Evolutionary conservation across 805 yeast species (phyloP).

Genomic region (Candida methanosorbosa): DNA sequence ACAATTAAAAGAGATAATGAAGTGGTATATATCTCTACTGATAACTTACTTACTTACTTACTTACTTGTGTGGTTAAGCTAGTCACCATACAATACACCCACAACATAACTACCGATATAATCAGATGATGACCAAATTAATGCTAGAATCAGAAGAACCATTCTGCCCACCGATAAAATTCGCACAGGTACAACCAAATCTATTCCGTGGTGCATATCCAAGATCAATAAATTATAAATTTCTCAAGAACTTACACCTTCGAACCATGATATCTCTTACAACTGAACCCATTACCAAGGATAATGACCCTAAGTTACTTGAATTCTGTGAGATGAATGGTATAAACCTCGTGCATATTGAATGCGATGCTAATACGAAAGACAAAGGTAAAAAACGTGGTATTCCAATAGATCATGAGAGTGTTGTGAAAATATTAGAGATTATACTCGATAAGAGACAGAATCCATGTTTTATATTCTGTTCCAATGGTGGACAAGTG

Average conservation of each 20-base stretch:
- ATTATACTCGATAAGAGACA: conserved; percentile 47
- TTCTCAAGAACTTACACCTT: conserved; percentile 54
- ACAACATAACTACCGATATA: too few relatives aligned
- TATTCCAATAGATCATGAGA: conserved; percentile 66
- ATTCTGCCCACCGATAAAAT: conserved; percentile 69
- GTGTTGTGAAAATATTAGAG: conserved; percentile 52
- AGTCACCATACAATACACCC: too few relatives aligned
- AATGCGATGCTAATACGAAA: conserved; percentile 41
- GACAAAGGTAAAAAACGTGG: conserved; percentile 79
- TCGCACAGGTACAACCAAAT: conserved; percentile 58
- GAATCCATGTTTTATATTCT: conserved; percentile 76
- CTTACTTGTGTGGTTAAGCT: too few relatives aligned
- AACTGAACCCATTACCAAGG: conserved; percentile 58
- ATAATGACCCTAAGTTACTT: conserved; percentile 40
- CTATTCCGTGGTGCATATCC: conserved; percentile 87
- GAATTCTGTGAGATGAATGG: conserved; percentile 43
- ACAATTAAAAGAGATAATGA: too few relatives aligned
- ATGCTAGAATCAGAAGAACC: too few relatives aligned
- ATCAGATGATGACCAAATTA: too few relatives aligned
- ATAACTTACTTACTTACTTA: too few relatives aligned
- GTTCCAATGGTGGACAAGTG: conserved; percentile 83
- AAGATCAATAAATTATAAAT: conserved; percentile 60
- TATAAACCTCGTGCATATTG: conserved; percentile 63
- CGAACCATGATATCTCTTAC: conserved; percentile 72
- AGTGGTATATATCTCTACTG: neutral